phyloP scores from a whole-genome alignment of 306 rosid genomes.

The Castanea mollissima region DNA sequence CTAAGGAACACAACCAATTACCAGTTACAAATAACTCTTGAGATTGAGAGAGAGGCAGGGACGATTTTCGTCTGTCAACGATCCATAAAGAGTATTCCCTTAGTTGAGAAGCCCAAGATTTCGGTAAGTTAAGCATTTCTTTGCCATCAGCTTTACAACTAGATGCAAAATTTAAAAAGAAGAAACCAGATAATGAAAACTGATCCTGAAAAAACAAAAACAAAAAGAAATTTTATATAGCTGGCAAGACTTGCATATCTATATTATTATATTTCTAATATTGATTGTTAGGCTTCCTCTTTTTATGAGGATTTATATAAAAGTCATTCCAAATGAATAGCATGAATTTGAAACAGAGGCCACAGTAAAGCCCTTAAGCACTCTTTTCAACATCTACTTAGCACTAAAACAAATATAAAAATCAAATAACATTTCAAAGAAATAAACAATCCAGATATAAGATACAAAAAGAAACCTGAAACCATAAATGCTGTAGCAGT shows the following conservation, averaged over 20 bases:
- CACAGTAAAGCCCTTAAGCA: neutral
- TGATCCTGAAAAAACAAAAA: slow-evolving; percentile 60
- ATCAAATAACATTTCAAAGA: neutral
- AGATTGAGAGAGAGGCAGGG: slow-evolving; percentile 44
- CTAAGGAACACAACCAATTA: slow-evolving; percentile 32
- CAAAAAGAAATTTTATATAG: slow-evolving; percentile 21
- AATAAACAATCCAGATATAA: neutral
- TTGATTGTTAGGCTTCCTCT: neutral
- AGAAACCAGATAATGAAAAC: slow-evolving; percentile 40
- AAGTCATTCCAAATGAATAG: neutral
- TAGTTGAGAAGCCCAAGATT: slow-evolving; percentile 67
- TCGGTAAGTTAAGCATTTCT: slow-evolving; percentile 37
- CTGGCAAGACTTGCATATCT: slow-evolving; percentile 18
- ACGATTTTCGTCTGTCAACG: slow-evolving; percentile 61
- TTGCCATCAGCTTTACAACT: slow-evolving; percentile 30
- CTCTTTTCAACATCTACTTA: neutral
- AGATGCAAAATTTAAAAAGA: slow-evolving; percentile 50
- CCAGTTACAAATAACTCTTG: slow-evolving; percentile 71
- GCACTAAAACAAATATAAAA: neutral
- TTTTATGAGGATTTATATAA: neutral
- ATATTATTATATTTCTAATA: neutral
- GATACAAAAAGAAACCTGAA: slow-evolving; percentile 49
- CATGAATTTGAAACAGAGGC: neutral
- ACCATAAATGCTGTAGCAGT: slow-evolving; percentile 66
- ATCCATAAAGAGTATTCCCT: slow-evolving; percentile 57